Evolutionary conservation across 176 grass and related monocot species (phyloP).

Genomic region (Juncus effusus): DNA sequence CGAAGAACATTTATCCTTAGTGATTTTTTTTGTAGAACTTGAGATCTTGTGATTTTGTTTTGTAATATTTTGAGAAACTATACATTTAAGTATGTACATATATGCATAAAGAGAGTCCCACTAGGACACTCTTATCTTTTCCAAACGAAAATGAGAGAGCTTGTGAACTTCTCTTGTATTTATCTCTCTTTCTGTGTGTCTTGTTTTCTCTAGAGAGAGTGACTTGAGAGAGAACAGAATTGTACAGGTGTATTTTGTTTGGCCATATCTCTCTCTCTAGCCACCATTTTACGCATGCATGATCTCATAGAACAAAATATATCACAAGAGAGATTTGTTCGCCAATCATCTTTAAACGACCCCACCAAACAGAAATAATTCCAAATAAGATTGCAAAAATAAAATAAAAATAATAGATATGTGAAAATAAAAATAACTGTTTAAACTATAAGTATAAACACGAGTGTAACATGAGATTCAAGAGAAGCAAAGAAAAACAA

Average conservation of each 20-base stretch:
- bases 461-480: conserved; percentile 3
- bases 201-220: conserved; percentile 4
- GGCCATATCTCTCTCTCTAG: background rate
- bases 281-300: background rate
- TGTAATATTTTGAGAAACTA: too few relatives aligned
- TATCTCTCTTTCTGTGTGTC: background rate
- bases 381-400: background rate
- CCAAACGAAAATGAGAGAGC: conserved; percentile 1
- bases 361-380: background rate
- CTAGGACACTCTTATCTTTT: background rate
- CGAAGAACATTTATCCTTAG: too few relatives aligned
- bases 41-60: too few relatives aligned
- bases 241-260: conserved; percentile 16
- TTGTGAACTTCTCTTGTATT: conserved; percentile 12
- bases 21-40: too few relatives aligned
- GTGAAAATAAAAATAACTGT: background rate
- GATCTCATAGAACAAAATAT: background rate
- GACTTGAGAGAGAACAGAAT: background rate
- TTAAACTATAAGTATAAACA: background rate
- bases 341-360: background rate
- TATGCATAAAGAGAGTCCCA: background rate
- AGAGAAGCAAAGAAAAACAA: conserved; percentile 9
- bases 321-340: background rate
- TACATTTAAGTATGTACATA: too few relatives aligned
- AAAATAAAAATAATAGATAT: background rate